A percentile compares a stretch with the other conserved stretches of the same genome.
These are phyloP conservation scores for Hymenoscyphus albidus DNA, from an alignment of 2,329 filamentous ascomycete species.

Conservation along the genomic window DNA sequence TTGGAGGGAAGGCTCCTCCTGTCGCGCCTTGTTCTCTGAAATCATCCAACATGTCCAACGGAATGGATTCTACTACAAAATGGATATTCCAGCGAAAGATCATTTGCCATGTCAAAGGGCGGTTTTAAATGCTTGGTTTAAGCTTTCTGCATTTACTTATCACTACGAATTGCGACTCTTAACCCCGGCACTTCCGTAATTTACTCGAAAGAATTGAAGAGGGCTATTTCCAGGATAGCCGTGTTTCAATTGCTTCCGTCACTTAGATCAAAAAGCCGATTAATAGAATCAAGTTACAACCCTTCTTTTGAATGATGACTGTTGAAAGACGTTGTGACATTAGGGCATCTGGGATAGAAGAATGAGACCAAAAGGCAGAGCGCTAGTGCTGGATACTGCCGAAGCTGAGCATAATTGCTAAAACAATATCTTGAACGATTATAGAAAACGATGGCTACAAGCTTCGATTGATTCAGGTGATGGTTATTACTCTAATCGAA, in stretches of 20 bases:
- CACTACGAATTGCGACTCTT: not conserved
- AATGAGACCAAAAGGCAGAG: too few relatives aligned
- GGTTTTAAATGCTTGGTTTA: not conserved
- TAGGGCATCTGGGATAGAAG: too few relatives aligned
- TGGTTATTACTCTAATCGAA: not conserved
- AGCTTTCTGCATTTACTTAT: not conserved
- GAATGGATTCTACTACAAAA: too few relatives aligned
- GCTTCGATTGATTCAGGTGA: not conserved
- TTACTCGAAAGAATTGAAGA: not conserved
- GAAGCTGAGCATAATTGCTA: not conserved
- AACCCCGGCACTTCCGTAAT: not conserved
- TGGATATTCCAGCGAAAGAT: too few relatives aligned
- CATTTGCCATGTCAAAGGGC: too few relatives aligned
- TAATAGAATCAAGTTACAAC: not conserved
- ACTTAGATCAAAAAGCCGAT: not conserved
- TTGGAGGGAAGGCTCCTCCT: too few relatives aligned
- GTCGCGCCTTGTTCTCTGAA: too few relatives aligned
- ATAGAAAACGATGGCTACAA: not conserved
- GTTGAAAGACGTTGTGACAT: not conserved
- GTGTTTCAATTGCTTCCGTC: not conserved
- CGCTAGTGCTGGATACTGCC: too few relatives aligned
- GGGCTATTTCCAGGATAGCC: not conserved
- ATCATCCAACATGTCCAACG: too few relatives aligned
- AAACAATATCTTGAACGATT: not conserved
- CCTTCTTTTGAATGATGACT: not conserved